Base-by-base conservation (phyloP, 371 early-diverging fungal species). In the Mucor sp. region DNA sequence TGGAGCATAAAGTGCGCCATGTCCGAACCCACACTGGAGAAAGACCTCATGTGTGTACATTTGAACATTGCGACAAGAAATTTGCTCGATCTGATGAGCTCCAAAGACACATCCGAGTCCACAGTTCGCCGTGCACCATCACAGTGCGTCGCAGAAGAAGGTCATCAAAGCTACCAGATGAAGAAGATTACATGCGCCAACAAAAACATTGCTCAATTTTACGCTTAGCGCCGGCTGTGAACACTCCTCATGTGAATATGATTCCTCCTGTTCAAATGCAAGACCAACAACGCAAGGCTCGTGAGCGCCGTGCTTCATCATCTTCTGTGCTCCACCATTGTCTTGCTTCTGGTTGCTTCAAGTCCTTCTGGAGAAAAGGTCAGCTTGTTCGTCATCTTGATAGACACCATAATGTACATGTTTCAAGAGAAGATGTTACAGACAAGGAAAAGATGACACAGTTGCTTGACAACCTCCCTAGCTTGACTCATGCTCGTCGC, bases 11-110 rank as follows among this genome's bases (percentile, higher is more conserved):
- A 75, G 89, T 88, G 21, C 87, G 95, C 43, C 95, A 95, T 79
- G 89, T 92, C 56, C 86, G 94, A 65, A 94, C 94, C 2, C 95
- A 95, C 71, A 95, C 95, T 6, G 95, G 95, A 23, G 95, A 95
- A 70, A 91, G 89, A 58, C 95, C 95, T 2, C 93, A 89, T 72
- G 87, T 79, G 25, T 95, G 95, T 75, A 80, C 82, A 17, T 85
- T 80, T 61, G 82, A 84, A 6, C 84, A 86, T 60, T 95, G 96
- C 67, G 85, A 87, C 39, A 94, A 93, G 76, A 80, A 90, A 14
- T 95, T 95, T 78, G 88, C 94, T 35, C 85, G 95, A 27, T 91
- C 93, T 12, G 97, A 96, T 77, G 95, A 95, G 76, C 86, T 97
- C 28, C 88, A 90, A 60, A 84, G 91, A 48, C 95, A 94, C 74